A percentile compares a stretch with the other conserved stretches of the same genome.
phyloP scores from a whole-genome alignment of 2,329 filamentous ascomycete genomes.

The Eutypella sp. region DNA sequence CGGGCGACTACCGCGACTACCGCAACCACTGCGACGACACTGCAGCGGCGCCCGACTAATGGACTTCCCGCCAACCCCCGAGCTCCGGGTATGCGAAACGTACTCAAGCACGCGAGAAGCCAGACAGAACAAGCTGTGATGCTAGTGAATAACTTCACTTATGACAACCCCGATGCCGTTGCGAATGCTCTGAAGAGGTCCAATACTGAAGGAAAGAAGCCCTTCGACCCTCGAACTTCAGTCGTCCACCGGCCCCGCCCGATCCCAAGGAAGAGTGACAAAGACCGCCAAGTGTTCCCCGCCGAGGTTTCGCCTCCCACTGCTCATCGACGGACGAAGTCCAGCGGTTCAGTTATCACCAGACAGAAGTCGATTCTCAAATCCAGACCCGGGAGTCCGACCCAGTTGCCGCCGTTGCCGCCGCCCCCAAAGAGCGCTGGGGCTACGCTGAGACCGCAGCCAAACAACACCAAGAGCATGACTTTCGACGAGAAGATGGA shows the following conservation, averaged over 20 bases:
- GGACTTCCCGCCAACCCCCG: constrained; percentile 46
- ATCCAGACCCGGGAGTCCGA: constrained; percentile 40
- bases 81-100: constrained; percentile 28
- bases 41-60: constrained; percentile 39
- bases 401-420: constrained; percentile 48
- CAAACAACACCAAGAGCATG: constrained; percentile 54
- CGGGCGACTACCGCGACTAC: constrained; percentile 30
- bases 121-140: constrained; percentile 45
- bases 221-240: constrained; percentile 25
- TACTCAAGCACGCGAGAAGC: constrained; percentile 21
- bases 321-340: constrained; percentile 45
- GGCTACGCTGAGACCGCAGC: constrained; percentile 34
- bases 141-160: constrained; percentile 52
- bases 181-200: constrained; percentile 21
- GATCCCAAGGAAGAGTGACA: constrained; percentile 44
- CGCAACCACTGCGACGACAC: too few species aligned
- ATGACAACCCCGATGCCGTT: constrained; percentile 46
- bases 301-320: constrained; percentile 35
- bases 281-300: constrained; percentile 44
- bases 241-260: constrained; percentile 52
- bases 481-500: constrained; percentile 54
- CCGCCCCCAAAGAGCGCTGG: constrained; percentile 39
- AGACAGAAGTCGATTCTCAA: constrained; percentile 43
- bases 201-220: not conserved
- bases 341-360: constrained; percentile 39